Evolutionary conservation across 371 early-diverging fungal species (phyloP).

Genomic region (Mycotypha africana): DNA sequence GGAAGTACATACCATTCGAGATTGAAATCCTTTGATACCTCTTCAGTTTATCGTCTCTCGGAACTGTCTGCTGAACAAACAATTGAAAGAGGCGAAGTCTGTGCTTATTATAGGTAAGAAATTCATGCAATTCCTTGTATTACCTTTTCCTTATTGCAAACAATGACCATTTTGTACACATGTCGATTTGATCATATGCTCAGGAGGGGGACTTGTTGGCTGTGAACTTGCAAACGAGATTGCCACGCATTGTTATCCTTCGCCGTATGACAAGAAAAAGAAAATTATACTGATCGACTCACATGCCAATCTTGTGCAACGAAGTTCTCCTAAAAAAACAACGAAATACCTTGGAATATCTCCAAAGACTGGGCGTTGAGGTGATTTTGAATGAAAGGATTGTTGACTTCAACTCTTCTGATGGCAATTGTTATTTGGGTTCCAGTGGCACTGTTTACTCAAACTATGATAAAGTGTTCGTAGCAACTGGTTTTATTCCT

Average conservation of each 20-base stretch:
- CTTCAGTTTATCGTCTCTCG: slow-evolving; percentile 25
- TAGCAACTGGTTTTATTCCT: slow-evolving; percentile 35
- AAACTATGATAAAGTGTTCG: slow-evolving; percentile 31
- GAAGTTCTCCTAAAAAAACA: slow-evolving; percentile 34
- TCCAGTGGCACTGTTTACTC: slow-evolving; percentile 23
- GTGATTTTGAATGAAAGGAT: slow-evolving; percentile 57
- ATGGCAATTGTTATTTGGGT: slow-evolving; percentile 23
- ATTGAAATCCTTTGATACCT: slow-evolving; percentile 32
- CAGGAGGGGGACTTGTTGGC: slow-evolving; percentile 60
- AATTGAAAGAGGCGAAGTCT: slow-evolving; percentile 48
- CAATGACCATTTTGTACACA: too few relatives aligned
- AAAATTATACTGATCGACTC: slow-evolving; percentile 49
- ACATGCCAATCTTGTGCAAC: slow-evolving; percentile 22
- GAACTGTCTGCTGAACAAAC: slow-evolving; percentile 31
- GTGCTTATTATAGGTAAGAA: slow-evolving; percentile 45
- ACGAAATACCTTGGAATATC: slow-evolving; percentile 36
- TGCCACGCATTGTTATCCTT: slow-evolving; percentile 29
- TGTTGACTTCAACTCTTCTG: slow-evolving; percentile 30
- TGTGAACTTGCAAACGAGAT: slow-evolving; percentile 61
- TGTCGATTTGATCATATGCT: neutral
- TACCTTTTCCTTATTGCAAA: too few relatives aligned
- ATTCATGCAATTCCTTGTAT: too few relatives aligned
- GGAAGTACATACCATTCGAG: slow-evolving; percentile 56
- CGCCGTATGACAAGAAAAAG: slow-evolving; percentile 27
- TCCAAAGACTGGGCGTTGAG: slow-evolving; percentile 48